Evolutionary conservation across 2,329 filamentous ascomycete species (phyloP).

Genomic region (Fulvia fulva): DNA sequence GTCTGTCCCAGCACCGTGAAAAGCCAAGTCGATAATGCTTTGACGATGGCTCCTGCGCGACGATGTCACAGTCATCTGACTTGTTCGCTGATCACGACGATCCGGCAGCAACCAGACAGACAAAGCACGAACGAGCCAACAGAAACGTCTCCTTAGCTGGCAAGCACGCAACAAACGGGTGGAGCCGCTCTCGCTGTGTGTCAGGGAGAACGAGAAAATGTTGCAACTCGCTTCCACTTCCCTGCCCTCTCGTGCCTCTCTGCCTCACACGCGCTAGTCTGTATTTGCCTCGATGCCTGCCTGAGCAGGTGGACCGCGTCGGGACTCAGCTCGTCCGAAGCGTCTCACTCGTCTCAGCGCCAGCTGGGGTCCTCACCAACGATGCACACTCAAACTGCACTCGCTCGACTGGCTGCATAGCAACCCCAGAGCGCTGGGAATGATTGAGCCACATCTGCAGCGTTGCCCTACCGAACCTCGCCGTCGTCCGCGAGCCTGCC

Average conservation of each 20-base stretch:
- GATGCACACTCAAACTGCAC: not conserved
- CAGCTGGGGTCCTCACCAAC: not conserved
- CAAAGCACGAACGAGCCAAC: not conserved
- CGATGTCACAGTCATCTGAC: not conserved
- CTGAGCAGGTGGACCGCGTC: not conserved
- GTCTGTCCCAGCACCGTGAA: not conserved
- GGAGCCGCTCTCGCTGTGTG: not conserved
- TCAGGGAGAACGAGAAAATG: not conserved
- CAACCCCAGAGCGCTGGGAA: not conserved
- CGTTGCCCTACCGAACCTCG: not conserved
- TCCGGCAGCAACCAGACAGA: not conserved
- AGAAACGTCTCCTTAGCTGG: not conserved
- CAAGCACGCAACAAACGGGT: not conserved
- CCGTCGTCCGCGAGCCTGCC: not conserved
- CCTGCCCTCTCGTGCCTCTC: not conserved
- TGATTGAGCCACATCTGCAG: not conserved
- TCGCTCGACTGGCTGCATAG: not conserved
- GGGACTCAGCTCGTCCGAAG: not conserved
- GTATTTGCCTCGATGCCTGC: not conserved
- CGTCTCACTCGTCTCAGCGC: not conserved
- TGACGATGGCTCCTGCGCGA: not conserved
- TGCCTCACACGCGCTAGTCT: not conserved
- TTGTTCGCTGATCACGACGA: not conserved
- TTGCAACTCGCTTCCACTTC: not conserved
- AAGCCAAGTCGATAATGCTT: not conserved